Evolutionary conservation across 169 alveolate species (phyloP).

Genomic region (Cryptosporidium parvum): DNA sequence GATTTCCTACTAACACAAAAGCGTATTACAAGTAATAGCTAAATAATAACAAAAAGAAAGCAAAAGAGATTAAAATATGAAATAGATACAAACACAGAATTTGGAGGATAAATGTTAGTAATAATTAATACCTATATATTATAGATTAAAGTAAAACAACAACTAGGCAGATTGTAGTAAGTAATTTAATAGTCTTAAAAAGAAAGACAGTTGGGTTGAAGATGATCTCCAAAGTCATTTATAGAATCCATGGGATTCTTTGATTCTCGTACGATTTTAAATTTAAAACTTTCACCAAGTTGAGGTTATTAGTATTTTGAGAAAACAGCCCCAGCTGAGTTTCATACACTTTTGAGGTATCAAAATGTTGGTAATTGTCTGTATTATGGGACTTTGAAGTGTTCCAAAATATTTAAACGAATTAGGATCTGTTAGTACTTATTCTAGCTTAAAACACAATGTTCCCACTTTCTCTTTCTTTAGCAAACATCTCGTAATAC

Average conservation of each 20-base stretch:
- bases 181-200: constrained; percentile 1
- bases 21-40: background rate
- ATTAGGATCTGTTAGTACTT: background rate
- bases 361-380: background rate
- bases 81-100: background rate
- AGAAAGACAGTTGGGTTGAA: background rate
- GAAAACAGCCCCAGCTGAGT: background rate
- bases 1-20: background rate
- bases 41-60: background rate
- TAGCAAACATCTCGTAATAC: constrained; percentile 96
- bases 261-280: background rate
- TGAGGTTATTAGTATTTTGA: background rate
- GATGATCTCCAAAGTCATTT: background rate
- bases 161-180: background rate
- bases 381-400: background rate
- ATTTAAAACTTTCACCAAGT: background rate
- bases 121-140: constrained; percentile 64
- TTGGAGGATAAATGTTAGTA: background rate
- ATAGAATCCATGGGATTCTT: background rate
- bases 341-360: background rate
- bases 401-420: background rate
- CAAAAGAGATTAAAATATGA: background rate
- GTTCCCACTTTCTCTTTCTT: constrained; percentile 94
- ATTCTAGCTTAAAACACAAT: constrained; percentile 81
- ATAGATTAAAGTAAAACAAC: constrained; percentile 26